These are phyloP conservation scores for Fusarium phyllophilum DNA, from an alignment of 2,329 filamentous ascomycete species.

Conservation along the genomic window DNA sequence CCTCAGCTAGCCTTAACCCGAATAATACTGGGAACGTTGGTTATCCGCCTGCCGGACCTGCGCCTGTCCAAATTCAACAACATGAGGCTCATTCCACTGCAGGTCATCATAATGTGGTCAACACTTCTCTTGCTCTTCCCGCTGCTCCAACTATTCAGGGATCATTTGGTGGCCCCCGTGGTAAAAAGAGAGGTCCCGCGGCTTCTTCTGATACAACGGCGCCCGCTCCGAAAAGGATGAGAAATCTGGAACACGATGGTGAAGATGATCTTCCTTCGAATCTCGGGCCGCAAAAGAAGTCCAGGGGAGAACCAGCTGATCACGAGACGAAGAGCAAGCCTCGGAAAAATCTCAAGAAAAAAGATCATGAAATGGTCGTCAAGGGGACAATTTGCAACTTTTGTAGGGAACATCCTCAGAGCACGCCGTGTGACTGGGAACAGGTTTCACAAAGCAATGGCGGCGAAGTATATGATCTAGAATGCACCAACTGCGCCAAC, in stretches of 20 bases:
- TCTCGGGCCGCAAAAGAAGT: neutral
- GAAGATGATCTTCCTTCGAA: neutral
- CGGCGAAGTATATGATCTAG: neutral
- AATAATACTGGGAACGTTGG: neutral
- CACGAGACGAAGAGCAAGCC: neutral
- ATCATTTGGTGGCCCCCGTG: neutral
- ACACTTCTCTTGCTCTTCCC: neutral
- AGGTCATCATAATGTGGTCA: neutral
- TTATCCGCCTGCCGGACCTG: neutral
- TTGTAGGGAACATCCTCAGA: neutral
- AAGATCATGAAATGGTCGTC: neutral
- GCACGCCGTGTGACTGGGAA: slow-evolving; percentile 1
- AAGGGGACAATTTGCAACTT: slow-evolving; percentile 15
- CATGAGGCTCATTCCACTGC: neutral
- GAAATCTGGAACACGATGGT: neutral
- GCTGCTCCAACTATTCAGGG: neutral
- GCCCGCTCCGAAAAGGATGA: neutral
- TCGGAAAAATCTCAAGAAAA: neutral
- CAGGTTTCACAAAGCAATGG: neutral
- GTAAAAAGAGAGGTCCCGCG: slow-evolving; percentile 1
- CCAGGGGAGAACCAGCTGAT: neutral
- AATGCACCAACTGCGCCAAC: slow-evolving; percentile 37
- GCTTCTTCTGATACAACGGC: neutral
- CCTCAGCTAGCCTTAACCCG: neutral
- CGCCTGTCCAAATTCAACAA: neutral